Conservation (phyloP, 306 rosid genomes). For the Castanea sativa region DNA sequence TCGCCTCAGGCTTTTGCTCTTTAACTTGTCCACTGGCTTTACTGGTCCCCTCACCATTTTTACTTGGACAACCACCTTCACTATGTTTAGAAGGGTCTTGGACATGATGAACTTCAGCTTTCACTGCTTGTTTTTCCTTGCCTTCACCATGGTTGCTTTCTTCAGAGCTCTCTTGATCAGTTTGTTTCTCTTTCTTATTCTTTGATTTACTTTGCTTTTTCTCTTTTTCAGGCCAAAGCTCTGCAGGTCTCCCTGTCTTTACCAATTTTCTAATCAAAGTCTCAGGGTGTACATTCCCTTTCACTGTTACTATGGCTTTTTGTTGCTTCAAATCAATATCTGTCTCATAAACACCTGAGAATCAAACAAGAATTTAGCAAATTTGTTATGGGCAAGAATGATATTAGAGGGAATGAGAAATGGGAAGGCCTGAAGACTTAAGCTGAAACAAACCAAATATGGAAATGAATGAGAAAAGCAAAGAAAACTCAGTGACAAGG, state of each 20-base stretch:
- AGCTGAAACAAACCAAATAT: background rate
- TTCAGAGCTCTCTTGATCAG: constrained; percentile 36
- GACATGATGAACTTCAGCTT: constrained; percentile 25
- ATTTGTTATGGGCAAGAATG: background rate
- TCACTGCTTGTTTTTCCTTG: constrained; percentile 30
- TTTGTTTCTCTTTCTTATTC: constrained; percentile 36
- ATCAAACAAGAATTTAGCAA: background rate
- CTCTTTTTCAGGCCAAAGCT: constrained; percentile 66
- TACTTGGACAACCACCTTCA: constrained; percentile 18
- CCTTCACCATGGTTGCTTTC: constrained; percentile 39
- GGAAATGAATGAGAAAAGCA: background rate
- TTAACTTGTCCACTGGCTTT: constrained; percentile 34
- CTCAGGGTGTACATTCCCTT: constrained; percentile 52
- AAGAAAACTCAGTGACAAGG: background rate
- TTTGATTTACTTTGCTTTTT: constrained; percentile 34
- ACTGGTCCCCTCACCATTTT: constrained; percentile 18
- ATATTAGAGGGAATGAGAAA: background rate
- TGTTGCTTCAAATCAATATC: constrained; percentile 65
- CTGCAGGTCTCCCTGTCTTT: constrained; percentile 62
- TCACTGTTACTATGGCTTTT: constrained; percentile 58
- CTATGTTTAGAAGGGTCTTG: constrained; percentile 19
- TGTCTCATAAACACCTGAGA: constrained; percentile 63
- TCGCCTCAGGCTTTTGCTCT: constrained; percentile 34
- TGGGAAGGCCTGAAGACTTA: background rate
- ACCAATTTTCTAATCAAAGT: constrained; percentile 50